These are phyloP conservation scores for Aspergillus avenaceus DNA, from an alignment of 495 filamentous ascomycete species.

Conservation along the genomic window DNA sequence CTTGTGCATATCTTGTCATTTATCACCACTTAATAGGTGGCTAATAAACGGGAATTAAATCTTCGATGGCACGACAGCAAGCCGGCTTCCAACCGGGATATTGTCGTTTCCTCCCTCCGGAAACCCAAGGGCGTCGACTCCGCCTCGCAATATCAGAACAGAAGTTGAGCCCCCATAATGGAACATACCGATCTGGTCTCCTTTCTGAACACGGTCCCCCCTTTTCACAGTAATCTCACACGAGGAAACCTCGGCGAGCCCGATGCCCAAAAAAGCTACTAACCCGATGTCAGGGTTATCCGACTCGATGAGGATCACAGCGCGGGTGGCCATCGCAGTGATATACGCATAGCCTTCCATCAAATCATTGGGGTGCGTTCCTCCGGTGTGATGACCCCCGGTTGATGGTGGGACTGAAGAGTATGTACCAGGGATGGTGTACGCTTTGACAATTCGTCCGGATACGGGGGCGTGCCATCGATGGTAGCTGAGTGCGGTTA, in stretches of 20 bases:
- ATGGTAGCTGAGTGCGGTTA: slow-evolving; percentile 60
- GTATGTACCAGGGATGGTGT: slow-evolving; percentile 58
- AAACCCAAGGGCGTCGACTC: too few relatives aligned
- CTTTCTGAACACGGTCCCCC: slow-evolving; percentile 47
- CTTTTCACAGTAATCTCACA: slow-evolving; percentile 57
- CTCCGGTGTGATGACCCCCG: slow-evolving; percentile 19
- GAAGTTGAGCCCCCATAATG: slow-evolving; percentile 41
- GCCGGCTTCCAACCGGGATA: too few relatives aligned
- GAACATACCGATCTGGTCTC: slow-evolving; percentile 33
- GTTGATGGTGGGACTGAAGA: slow-evolving; percentile 41
- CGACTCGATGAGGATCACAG: slow-evolving; percentile 60
- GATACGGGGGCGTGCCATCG: slow-evolving; percentile 62
- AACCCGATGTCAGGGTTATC: slow-evolving; percentile 56
- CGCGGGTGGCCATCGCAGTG: slow-evolving; percentile 47
- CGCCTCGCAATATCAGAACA: too few relatives aligned
- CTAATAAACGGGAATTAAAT: too few relatives aligned
- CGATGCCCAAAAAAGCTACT: slow-evolving; percentile 55
- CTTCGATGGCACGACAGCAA: too few relatives aligned
- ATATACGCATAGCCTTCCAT: slow-evolving; percentile 40
- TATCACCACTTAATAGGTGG: too few relatives aligned
- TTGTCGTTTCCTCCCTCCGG: too few relatives aligned
- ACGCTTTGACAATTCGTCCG: slow-evolving; percentile 50
- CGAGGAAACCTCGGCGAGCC: slow-evolving; percentile 61
- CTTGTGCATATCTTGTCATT: too few relatives aligned
- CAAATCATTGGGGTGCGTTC: slow-evolving; percentile 21